Evolutionary conservation across 2,329 filamentous ascomycete genomes (phyloP).

Genomic region (Mycosphaerella arachidis): DNA sequence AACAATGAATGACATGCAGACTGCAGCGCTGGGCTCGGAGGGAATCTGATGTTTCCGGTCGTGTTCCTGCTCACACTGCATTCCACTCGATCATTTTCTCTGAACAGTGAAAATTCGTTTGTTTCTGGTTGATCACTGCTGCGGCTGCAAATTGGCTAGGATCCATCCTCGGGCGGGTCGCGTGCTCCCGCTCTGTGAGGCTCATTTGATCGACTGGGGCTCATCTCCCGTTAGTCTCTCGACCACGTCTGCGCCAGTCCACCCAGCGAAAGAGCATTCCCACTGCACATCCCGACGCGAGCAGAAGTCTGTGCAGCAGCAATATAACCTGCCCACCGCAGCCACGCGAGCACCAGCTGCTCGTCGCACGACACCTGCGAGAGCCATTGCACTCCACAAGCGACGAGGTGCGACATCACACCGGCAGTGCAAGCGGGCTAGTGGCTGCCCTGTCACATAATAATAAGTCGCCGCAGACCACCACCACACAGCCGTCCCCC

Average conservation of each 20-base stretch:
- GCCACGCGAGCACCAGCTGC: neutral
- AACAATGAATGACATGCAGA: conserved; percentile 3
- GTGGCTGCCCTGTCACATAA: neutral
- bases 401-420: neutral
- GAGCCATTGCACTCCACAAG: neutral
- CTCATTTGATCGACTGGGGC: neutral
- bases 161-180: neutral
- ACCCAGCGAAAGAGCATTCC: neutral
- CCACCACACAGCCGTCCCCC: neutral
- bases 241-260: neutral
- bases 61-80: neutral
- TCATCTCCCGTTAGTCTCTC: neutral
- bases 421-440: conserved; percentile 1
- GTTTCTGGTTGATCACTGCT: neutral
- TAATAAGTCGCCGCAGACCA: neutral
- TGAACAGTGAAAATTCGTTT: neutral
- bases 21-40: neutral
- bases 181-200: neutral
- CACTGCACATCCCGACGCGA: neutral
- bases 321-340: neutral
- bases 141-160: neutral
- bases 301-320: conserved; percentile 1
- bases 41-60: neutral
- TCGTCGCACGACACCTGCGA: neutral
- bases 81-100: too few relatives aligned